Conservation (phyloP, 805 yeast species). For the Yamadazyma ubonensis region DNA sequence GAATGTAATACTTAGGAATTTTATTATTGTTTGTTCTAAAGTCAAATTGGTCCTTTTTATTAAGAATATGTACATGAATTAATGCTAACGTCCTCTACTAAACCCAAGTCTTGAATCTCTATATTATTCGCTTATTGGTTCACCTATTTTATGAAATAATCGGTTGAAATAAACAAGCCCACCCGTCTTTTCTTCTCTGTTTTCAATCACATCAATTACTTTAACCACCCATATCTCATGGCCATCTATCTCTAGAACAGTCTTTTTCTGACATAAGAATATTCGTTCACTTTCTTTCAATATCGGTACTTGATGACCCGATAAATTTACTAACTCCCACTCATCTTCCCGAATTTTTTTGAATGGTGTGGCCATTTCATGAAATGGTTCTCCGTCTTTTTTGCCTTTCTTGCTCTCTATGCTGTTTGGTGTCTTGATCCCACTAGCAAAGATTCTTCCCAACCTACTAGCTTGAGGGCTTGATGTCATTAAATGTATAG, state of each 20-base stretch:
- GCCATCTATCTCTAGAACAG: slow-evolving; percentile 62
- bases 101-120: no score
- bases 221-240: slow-evolving; percentile 91
- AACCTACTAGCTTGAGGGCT: slow-evolving; percentile 50
- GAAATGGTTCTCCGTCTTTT: slow-evolving; percentile 37
- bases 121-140: slow-evolving; percentile 25
- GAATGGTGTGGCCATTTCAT: slow-evolving; percentile 58
- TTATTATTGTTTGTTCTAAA: not conserved
- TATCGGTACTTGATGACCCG: slow-evolving; percentile 48
- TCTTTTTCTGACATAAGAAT: slow-evolving; percentile 57
- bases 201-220: slow-evolving; percentile 55
- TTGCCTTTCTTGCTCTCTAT: slow-evolving; percentile 21
- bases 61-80: slow-evolving; percentile 9
- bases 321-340: slow-evolving; percentile 28
- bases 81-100: slow-evolving; percentile 1
- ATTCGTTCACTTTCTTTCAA: slow-evolving; percentile 57
- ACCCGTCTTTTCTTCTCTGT: slow-evolving; percentile 39
- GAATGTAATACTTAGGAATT: not conserved
- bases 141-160: slow-evolving; percentile 50
- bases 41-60: not conserved
- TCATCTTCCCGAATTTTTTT: slow-evolving; percentile 27
- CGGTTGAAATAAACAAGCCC: slow-evolving; percentile 68
- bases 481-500: slow-evolving; percentile 76
- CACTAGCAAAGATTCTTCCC: slow-evolving; percentile 64
- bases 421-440: slow-evolving; percentile 42